Conservation (phyloP, 805 yeast genomes). For the Sugiyamaella lignohabitans region DNA sequence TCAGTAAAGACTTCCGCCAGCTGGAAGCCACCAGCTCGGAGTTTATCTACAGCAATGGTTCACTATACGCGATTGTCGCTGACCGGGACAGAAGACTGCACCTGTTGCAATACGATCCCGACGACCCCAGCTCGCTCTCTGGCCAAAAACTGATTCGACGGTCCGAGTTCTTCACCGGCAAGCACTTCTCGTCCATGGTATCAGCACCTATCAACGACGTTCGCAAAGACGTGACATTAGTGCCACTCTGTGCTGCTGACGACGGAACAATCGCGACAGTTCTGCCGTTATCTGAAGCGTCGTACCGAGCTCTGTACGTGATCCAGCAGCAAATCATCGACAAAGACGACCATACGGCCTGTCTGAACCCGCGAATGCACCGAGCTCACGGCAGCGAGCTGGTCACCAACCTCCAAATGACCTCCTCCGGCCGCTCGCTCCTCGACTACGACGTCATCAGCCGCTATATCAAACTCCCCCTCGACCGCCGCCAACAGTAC, state of each 20-base stretch:
- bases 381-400: slow-evolving; percentile 18
- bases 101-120: slow-evolving; percentile 82
- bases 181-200: slow-evolving; percentile 31
- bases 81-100: slow-evolving; percentile 66
- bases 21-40: slow-evolving; percentile 69
- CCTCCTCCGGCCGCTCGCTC: slow-evolving; percentile 21
- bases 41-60: slow-evolving; percentile 64
- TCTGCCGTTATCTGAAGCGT: slow-evolving; percentile 65
- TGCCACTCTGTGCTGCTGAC: slow-evolving; percentile 59
- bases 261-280: slow-evolving; percentile 79
- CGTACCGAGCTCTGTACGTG: slow-evolving; percentile 74
- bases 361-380: slow-evolving; percentile 60
- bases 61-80: slow-evolving; percentile 57
- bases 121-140: slow-evolving; percentile 72
- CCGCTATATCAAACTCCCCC: slow-evolving; percentile 23
- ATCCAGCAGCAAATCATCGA: slow-evolving; percentile 84
- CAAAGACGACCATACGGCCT: slow-evolving; percentile 64
- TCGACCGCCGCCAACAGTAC: slow-evolving; percentile 22
- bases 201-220: slow-evolving; percentile 16
- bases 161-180: slow-evolving; percentile 64
- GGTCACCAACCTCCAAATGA: slow-evolving; percentile 7
- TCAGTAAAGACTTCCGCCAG: slow-evolving; percentile 66
- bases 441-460: slow-evolving; percentile 27
- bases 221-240: slow-evolving; percentile 29
- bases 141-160: slow-evolving; percentile 71